Evolutionary conservation across 768 basidiomycete genomes (phyloP).

Genomic region (Lanmaoa pseudosensibilis): DNA sequence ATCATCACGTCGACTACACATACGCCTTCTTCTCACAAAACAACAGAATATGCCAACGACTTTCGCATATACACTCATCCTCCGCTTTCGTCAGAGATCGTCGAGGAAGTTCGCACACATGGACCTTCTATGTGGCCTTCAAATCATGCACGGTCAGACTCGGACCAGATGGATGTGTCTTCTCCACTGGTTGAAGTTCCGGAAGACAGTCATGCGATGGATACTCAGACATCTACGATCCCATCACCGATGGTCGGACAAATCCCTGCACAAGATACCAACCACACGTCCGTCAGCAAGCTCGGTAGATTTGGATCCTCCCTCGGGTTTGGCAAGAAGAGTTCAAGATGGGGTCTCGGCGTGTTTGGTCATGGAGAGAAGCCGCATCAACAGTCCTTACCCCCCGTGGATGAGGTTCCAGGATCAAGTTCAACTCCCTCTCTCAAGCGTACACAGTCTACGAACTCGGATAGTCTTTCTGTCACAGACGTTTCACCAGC

Average conservation of each 20-base stretch:
- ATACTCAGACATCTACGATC: slow-evolving; percentile 50
- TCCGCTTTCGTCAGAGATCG: slow-evolving; percentile 30
- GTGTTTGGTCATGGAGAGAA: slow-evolving; percentile 78
- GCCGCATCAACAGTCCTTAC: slow-evolving; percentile 55
- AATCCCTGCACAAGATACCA: slow-evolving; percentile 37
- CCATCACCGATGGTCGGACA: slow-evolving; percentile 40
- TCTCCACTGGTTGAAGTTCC: slow-evolving; percentile 47
- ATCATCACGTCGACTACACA: slow-evolving; percentile 31
- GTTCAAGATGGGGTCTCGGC: slow-evolving; percentile 59
- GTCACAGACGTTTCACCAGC: slow-evolving; percentile 47
- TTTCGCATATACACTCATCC: slow-evolving; percentile 35
- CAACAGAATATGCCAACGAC: slow-evolving; percentile 38
- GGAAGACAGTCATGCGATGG: slow-evolving; percentile 45
- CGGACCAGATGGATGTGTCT: slow-evolving; percentile 58
- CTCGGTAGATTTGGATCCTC: slow-evolving; percentile 56
- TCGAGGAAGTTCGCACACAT: slow-evolving; percentile 31
- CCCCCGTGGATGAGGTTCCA: slow-evolving; percentile 73
- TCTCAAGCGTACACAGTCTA: slow-evolving; percentile 77
- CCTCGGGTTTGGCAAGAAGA: slow-evolving; percentile 69
- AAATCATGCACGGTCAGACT: slow-evolving; percentile 32
- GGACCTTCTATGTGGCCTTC: slow-evolving; percentile 27
- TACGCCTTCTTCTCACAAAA: slow-evolving; percentile 34
- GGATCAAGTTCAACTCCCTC: slow-evolving; percentile 57
- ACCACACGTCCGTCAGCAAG: slow-evolving; percentile 48
- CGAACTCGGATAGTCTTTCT: slow-evolving; percentile 71